phyloP scores from a whole-genome alignment of 2,329 filamentous ascomycete genomes.

The Pseudopithomyces chartarum region DNA sequence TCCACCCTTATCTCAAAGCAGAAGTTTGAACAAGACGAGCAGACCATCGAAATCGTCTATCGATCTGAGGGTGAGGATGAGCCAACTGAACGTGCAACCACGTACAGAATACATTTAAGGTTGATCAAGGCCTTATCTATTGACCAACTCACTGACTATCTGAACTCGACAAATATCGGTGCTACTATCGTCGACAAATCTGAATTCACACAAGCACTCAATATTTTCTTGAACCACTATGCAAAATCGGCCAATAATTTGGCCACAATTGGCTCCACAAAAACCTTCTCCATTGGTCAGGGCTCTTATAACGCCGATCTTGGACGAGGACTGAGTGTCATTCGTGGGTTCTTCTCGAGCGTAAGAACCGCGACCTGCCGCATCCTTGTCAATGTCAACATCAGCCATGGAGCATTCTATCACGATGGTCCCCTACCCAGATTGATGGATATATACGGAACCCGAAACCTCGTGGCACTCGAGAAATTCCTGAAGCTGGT shows the following conservation, averaged over 20 bases:
- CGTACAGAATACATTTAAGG: slow-evolving; percentile 21
- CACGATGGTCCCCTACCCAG: slow-evolving; percentile 46
- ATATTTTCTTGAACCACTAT: slow-evolving; percentile 60
- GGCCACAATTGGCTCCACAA: slow-evolving; percentile 56
- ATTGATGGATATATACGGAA: slow-evolving; percentile 27
- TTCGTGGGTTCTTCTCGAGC: slow-evolving; percentile 66
- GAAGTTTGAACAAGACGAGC: slow-evolving; percentile 20
- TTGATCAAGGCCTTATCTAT: slow-evolving; percentile 21
- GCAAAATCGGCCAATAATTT: slow-evolving; percentile 49
- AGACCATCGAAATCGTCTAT: slow-evolving; percentile 19
- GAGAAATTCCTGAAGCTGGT: slow-evolving; percentile 46
- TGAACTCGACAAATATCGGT: slow-evolving; percentile 48
- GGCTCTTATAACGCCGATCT: slow-evolving; percentile 44
- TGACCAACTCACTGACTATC: slow-evolving; percentile 51
- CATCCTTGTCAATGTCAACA: slow-evolving; percentile 65
- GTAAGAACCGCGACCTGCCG: slow-evolving; percentile 62
- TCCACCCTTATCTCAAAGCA: slow-evolving; percentile 26
- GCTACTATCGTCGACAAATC: slow-evolving; percentile 48
- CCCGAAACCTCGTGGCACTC: slow-evolving; percentile 22
- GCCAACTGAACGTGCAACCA: slow-evolving; percentile 7
- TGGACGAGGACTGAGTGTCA: slow-evolving; percentile 57
- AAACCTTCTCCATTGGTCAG: slow-evolving; percentile 46
- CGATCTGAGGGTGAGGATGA: slow-evolving; percentile 28
- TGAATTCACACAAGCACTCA: slow-evolving; percentile 60
- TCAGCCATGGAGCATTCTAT: slow-evolving; percentile 63